Evolutionary conservation across 2,329 filamentous ascomycete species (phyloP), one percentile per base, ranked within the genome.

Genomic region (Epichloe hybrida): DNA sequence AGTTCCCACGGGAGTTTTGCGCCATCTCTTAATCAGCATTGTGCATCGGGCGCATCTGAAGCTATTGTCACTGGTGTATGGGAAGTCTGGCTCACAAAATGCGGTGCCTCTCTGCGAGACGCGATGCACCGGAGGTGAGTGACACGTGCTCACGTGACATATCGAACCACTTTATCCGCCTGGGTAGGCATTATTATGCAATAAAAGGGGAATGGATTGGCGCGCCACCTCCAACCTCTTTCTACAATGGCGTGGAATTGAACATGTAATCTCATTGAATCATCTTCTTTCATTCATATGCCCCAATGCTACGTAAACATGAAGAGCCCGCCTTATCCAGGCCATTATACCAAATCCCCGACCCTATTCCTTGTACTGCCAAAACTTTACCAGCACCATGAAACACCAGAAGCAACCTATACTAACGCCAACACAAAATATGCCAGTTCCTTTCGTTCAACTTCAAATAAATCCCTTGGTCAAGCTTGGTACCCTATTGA

Each of bases 391-490:
- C 21, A 27, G n/a, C 21, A 12, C 37, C 46, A 46, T 37, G 13
- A 44, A 50, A 21, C 35, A 39, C 34, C 23, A 6, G 11, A 51
- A 43, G 34, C 42, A 46, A 35, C 5, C 31, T 17, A 17, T 7
- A 8, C 13, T 46, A 52, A 50, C 50, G 42, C 47, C 50, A 21
- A 36, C 13, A 23, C 13, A 46, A 31, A 20, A 46, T 13, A 43
- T 23, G 27, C 36, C 7, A 27, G 12, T 12, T 13, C 35, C 40
- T 3, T 34, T 13, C 27, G 5, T 17, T 38, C 13, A 4, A 20
- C 27, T 38, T 53, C 23, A 53, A 35, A 54, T 54, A 9, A 89
- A 88, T n/a, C 85, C 85, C 68, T 89, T 88, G 44, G 81, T 88
- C 65, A 87, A 71, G 65, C 84, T 88, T 51, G 79, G 76, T 58